Evolutionary conservation across 306 rosid genomes (phyloP).

Genomic region (Dryas drummondii): DNA sequence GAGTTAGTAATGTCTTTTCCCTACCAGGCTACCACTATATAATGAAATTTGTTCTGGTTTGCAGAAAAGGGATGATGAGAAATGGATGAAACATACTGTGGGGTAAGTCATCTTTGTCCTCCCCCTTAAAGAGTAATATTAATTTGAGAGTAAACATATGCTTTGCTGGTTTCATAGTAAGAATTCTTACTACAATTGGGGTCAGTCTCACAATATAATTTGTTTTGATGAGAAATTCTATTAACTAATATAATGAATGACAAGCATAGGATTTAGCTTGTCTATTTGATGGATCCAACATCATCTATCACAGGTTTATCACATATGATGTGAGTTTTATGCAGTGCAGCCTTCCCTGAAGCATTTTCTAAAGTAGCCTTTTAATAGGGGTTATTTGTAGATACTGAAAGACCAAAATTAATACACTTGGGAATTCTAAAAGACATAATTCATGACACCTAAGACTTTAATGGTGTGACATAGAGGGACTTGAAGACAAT

Average conservation of each 20-base stretch:
- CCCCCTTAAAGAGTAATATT: background rate
- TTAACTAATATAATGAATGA: background rate
- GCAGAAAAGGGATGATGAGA: slow-evolving; percentile 93
- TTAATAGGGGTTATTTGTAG: too few species aligned
- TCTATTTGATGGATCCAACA: background rate
- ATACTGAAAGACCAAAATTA: too few species aligned
- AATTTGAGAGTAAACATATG: background rate
- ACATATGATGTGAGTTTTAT: too few species aligned
- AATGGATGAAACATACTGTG: slow-evolving; percentile 88
- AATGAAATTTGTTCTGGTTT: slow-evolving; percentile 33
- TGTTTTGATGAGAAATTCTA: background rate
- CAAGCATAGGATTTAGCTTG: background rate
- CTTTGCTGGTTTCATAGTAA: background rate
- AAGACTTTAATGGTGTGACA: too few species aligned
- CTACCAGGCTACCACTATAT: background rate
- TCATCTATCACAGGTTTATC: too few species aligned
- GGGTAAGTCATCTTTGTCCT: slow-evolving; percentile 59
- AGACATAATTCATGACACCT: too few species aligned
- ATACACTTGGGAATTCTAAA: too few species aligned
- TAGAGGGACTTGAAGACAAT: too few species aligned
- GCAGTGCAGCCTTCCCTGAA: too few species aligned
- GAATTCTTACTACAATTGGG: background rate
- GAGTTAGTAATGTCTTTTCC: slow-evolving; percentile 2
- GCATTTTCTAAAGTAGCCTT: too few species aligned
- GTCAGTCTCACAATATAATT: background rate